Base-by-base conservation (phyloP, 208 protist genomes). In the Trypanosoma grayi region DNA sequence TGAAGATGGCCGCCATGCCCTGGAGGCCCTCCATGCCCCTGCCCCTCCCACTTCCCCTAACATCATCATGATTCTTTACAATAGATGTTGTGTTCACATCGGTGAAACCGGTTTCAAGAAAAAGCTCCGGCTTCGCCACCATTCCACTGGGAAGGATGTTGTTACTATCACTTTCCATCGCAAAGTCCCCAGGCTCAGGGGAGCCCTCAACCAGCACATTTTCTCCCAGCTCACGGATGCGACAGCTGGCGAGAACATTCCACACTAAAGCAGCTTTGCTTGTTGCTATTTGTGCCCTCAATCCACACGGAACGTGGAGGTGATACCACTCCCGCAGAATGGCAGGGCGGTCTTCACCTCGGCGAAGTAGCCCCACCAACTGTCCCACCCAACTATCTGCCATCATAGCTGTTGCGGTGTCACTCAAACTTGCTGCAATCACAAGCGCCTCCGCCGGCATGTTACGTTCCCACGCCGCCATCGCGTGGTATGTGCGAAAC, bases 181-280 rank as follows among this genome's bases (percentile, higher is more conserved):
- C 78, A 76, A 90, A 89, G 52, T 93, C 86, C 14, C 86, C 86
- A 11, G 58, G 54, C 8, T 79, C 58, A 13, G 85, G 81, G 0
- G 43, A 27, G 11, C 69, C 60, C 10, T 66, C 73, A 3, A 51
- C 27, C n/a, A n/a, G n/a, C 10, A 45, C 56, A 61, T 36, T 69
- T 36, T 33, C 33, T 18, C 53, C 60, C 55, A 66, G 11, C 37
- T 66, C 36, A 20, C 74, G 60, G 53, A 94, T 52, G 14, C 87
- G 81, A 47, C 72, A 79, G 60, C 83, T 94, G 25, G 79, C 81
- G 44, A 91, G 34, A 34, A 87, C 71, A 52, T 94, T 94, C 81
- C 83, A 94, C 30, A 90, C 25, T 24, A 94, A 58, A 18, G 66
- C 62, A 4, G 53, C 27, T 52, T 75, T 73, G 28, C 80, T 81